Evolutionary conservation across 306 rosid genomes (phyloP).

Genomic region (Crataegus laevigata): DNA sequence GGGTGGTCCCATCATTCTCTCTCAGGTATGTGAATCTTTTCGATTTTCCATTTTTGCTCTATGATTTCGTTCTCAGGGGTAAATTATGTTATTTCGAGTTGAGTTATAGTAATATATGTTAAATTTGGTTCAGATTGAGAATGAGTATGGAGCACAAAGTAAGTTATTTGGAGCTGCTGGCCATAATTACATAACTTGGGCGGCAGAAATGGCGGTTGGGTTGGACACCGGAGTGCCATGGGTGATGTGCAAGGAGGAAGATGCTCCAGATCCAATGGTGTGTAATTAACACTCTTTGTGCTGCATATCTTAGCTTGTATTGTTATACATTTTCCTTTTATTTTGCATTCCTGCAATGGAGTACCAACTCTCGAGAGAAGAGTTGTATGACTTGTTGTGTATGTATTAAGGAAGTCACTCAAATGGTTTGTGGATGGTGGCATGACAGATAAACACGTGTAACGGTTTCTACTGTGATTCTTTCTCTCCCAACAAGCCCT

Average conservation of each 20-base stretch:
- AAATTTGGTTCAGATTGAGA: constrained; percentile 62
- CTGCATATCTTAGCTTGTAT: background rate
- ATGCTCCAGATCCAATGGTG: constrained; percentile 99
- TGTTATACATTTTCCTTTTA: background rate
- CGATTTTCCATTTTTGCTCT: background rate
- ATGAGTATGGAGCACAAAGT: constrained; percentile 88
- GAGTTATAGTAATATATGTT: constrained; percentile 8
- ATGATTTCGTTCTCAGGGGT: background rate
- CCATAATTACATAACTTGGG: constrained; percentile 81
- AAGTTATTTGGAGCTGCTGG: constrained; percentile 78
- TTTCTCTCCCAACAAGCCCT: constrained; percentile 83
- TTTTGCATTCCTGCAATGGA: background rate
- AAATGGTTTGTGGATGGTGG: constrained; percentile 19
- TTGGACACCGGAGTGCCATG: constrained; percentile 93
- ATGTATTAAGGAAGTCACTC: constrained; percentile 3
- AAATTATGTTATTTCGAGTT: constrained; percentile 10
- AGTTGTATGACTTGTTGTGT: background rate
- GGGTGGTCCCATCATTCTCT: constrained; percentile 97
- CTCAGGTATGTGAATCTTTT: constrained; percentile 56
- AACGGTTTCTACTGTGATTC: constrained; percentile 92
- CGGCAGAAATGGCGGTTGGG: constrained; percentile 95
- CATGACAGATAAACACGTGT: constrained; percentile 86
- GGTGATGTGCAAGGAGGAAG: constrained; percentile 99
- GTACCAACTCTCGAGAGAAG: background rate
- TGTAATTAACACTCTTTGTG: constrained; percentile 19